Evolutionary conservation across 208 protist species (phyloP).

Genomic region (Crithidia bombi): DNA sequence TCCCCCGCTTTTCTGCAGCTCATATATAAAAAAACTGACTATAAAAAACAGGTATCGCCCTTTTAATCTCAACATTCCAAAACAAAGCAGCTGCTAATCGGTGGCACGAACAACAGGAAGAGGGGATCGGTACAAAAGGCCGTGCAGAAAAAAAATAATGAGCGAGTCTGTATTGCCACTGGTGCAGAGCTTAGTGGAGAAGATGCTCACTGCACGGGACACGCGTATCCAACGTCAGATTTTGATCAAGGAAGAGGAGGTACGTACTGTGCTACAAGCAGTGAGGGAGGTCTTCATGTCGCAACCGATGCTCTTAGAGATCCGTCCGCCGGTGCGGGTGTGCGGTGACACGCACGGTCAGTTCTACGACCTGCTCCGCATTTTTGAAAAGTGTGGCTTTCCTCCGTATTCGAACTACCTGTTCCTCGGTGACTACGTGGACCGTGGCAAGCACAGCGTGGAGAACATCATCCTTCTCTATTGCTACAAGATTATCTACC

Average conservation of each 20-base stretch:
- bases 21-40: too few species aligned
- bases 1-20: too few species aligned
- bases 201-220: conserved; percentile 19
- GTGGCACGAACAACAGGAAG: too few species aligned
- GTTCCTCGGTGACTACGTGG: conserved; percentile 99
- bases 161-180: conserved; percentile 9
- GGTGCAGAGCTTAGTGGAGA: conserved; percentile 23
- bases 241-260: conserved; percentile 72
- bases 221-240: conserved; percentile 8
- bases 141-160: conserved; percentile 5
- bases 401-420: conserved; percentile 99
- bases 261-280: conserved; percentile 56
- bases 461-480: conserved; percentile 93
- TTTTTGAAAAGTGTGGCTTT: conserved; percentile 99
- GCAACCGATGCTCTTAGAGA: conserved; percentile 91
- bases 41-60: too few species aligned
- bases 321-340: conserved; percentile 85
- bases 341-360: conserved; percentile 99
- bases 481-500: conserved; percentile 97
- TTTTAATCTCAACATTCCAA: too few species aligned
- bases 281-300: conserved; percentile 90
- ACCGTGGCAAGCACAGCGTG: conserved; percentile 97
- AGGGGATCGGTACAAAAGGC: too few species aligned
- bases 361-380: conserved; percentile 98
- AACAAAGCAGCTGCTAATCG: too few species aligned